Evolutionary conservation across 1,139 yeast species (phyloP).

Genomic region (Geotrichum citri-aurantii): DNA sequence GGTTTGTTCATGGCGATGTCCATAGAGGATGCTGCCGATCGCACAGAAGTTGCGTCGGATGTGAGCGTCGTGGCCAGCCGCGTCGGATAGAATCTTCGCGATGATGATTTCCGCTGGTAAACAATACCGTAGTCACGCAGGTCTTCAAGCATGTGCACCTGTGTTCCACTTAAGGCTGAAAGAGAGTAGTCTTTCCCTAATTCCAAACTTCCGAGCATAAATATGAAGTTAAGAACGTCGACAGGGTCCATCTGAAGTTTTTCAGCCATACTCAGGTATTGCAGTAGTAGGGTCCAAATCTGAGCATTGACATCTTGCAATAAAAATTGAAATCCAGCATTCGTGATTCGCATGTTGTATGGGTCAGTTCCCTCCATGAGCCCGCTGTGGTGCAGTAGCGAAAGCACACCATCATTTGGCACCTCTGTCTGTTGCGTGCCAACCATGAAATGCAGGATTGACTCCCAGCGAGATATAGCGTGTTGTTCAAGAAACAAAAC

Average conservation of each 20-base stretch:
- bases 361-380: conserved; percentile 61
- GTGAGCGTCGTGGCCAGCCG: conserved; percentile 86
- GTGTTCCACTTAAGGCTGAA: conserved; percentile 69
- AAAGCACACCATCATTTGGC: conserved; percentile 45
- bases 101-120: conserved; percentile 60
- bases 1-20: conserved; percentile 26
- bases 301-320: conserved; percentile 91
- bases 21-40: conserved; percentile 30
- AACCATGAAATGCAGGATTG: conserved; percentile 94
- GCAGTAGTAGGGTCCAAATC: conserved; percentile 85
- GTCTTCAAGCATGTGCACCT: conserved; percentile 80
- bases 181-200: conserved; percentile 81
- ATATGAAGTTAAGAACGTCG: conserved; percentile 87
- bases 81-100: conserved; percentile 79
- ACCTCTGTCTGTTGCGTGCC: conserved; percentile 57
- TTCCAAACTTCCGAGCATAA: conserved; percentile 87
- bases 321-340: conserved; percentile 87
- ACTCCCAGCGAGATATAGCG: conserved; percentile 89
- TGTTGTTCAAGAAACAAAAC: conserved; percentile 65
- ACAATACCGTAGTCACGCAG: conserved; percentile 88
- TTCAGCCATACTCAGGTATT: conserved; percentile 80
- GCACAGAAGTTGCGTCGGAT: conserved; percentile 49
- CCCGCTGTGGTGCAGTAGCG: conserved; percentile 56
- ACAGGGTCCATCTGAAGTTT: conserved; percentile 90
- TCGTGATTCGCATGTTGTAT: conserved; percentile 63